Evolutionary conservation across 179 eudicot genomes (phyloP), one percentile per base, ranked within the genome.

Genomic region (Silene vulgaris): DNA sequence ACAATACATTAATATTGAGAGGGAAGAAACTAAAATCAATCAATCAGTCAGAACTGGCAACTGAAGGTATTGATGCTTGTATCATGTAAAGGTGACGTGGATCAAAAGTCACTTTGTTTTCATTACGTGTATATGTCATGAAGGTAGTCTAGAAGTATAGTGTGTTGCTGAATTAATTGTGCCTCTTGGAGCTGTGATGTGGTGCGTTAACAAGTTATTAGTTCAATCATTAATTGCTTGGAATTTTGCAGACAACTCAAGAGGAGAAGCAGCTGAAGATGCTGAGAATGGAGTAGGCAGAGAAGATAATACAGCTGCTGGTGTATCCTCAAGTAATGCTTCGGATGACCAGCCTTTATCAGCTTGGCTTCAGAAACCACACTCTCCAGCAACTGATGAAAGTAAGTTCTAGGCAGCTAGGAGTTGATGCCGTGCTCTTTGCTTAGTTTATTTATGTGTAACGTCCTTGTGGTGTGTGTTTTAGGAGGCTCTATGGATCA

Each of bases 301-400:
- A 30, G 82, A 76, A 63, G 80, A 5, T 14, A 50, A 26, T 65
- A 75, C 32, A 54, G 72, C 28, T 59, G 50, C 45, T 52, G 80
- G 72, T 72, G 69, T 69, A 66, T 69, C 74, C 76, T 69, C 85
- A 30, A 69, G 77, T 73, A 82, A 65, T 61, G 74, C 77, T 26
- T 82, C 86, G 37, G 97, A 89, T 77, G 88, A 89, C 65, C 74
- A 61, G 77, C 93, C 97, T n/a, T 85, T 91, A 73, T 83, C 89
- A 26, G 81, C 81, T 71, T 89, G 89, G 91, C 82, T 89, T 71
- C 89, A 83, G 75, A 88, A 79, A 66, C 78, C 76, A 74, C 89
- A 83, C 16, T 65, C 86, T 63, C 59, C 78, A 2, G 21, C 75
- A 69, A 73, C 84, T 84, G 86, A 82, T 72, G 68, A 84, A 69